Base-by-base conservation (phyloP, 345 rosid species). In the Populus pruinosa region DNA sequence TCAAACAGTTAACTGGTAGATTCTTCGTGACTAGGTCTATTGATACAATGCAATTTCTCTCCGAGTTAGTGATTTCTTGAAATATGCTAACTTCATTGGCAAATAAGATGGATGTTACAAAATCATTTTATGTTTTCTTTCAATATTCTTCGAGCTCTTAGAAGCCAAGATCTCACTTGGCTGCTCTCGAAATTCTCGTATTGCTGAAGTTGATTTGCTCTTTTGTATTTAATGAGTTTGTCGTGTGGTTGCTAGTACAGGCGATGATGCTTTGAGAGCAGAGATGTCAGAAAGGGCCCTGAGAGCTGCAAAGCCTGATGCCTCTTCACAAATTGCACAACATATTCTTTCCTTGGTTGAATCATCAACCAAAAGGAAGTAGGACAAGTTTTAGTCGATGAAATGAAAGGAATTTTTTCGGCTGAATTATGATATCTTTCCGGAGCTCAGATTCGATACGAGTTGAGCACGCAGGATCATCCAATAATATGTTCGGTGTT, bases 281-380 rank as follows among this genome's bases (percentile, higher is more conserved):
- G 92, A 88, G 65, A 93, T 89, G 98, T 86, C 89, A 3, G 95
- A 88, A 68, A 85, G 97, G 76, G 93, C 97, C 14, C 53, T 87
- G 14, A 85, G 79, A 79, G 91, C 91, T 70, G 98, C 91, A 23
- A 92, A 90, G 74, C 90, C 92, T 0, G 89, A 90, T 63, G 98
- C 97, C 39, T 82, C 94, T 41, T 85, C 85, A 4, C 91, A 85
- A 81, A 89, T 93, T 10, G 90, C 84, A 38, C 81, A 80, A 8
- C 91, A 84, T 71, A 89, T 93, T 53, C 79, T 92, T 76, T 88
- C 93, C 66, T 78, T 88, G 11, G 78, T 84, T 39, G 80, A 80
- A 77, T 70, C 77, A 74, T 63, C 82, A 55, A 8, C 62, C 7
- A 67, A 20, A 43, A 79, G 71, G 79, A 63, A 75, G 65, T 39